Percentiles rank a stretch among this genome's conserved stretches.
Evolutionary conservation across 495 filamentous ascomycete genomes (phyloP).

Genomic region (Bacidia gigantensis): DNA sequence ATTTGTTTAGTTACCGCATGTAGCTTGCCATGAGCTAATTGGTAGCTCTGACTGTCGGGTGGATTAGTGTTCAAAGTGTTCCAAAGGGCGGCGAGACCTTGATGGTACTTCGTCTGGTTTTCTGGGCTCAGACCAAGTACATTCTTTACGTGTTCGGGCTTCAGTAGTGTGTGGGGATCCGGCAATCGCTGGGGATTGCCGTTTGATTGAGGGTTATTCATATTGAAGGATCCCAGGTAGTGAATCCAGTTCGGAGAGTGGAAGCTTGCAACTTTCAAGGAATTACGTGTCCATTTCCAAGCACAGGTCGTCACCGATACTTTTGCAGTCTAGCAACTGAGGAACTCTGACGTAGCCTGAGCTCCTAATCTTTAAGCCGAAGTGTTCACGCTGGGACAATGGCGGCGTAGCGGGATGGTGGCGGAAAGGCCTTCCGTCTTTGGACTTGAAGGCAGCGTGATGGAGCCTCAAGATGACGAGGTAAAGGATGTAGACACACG

Average conservation of each 20-base stretch:
- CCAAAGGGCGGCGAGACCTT: constrained; percentile 48
- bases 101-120: constrained; percentile 53
- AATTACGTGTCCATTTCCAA: too few species aligned
- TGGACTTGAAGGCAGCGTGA: too few species aligned
- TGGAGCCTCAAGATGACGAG: too few species aligned
- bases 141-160: constrained; percentile 39
- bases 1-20: constrained; percentile 40
- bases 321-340: too few species aligned
- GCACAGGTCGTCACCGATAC: too few species aligned
- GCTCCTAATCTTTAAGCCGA: too few species aligned
- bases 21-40: constrained; percentile 49
- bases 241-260: background rate
- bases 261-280: background rate
- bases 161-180: constrained; percentile 25
- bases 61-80: constrained; percentile 43
- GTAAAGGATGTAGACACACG: too few species aligned
- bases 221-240: background rate
- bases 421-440: too few species aligned
- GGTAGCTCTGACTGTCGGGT: constrained; percentile 41
- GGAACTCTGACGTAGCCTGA: too few species aligned
- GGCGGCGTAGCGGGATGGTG: too few species aligned
- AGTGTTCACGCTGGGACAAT: too few species aligned
- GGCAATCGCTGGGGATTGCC: constrained; percentile 1
- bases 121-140: constrained; percentile 38
- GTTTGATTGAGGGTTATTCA: background rate